Percentiles rank a stretch among this genome's conserved stretches.
phyloP scores from a whole-genome alignment of 2,329 filamentous ascomycete genomes.

The Hypocreales sp. region DNA sequence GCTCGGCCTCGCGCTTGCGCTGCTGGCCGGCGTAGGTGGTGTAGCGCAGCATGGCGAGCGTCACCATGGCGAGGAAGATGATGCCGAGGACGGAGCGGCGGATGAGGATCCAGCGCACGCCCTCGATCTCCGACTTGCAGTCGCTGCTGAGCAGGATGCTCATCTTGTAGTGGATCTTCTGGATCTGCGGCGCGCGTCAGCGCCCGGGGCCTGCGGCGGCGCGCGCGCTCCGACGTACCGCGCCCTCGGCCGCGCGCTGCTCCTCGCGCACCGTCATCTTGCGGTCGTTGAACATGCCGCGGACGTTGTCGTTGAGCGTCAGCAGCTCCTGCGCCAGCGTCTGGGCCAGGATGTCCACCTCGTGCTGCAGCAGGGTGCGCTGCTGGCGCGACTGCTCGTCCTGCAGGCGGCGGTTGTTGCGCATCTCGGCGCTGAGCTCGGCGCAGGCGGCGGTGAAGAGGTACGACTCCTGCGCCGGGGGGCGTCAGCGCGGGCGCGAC shows the following conservation, averaged over 20 bases:
- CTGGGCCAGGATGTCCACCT: slow-evolving; percentile 85
- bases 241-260: slow-evolving; percentile 70
- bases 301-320: slow-evolving; percentile 77
- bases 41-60: slow-evolving; percentile 43
- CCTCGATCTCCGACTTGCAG: slow-evolving; percentile 81
- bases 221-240: too few species aligned
- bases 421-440: slow-evolving; percentile 77
- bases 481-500: too few species aligned
- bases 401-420: slow-evolving; percentile 57
- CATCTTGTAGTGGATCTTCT: slow-evolving; percentile 94
- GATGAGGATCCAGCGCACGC: slow-evolving; percentile 71
- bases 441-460: slow-evolving; percentile 88
- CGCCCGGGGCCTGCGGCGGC: too few species aligned
- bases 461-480: slow-evolving; percentile 70
- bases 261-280: slow-evolving; percentile 86
- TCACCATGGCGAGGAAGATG: slow-evolving; percentile 48
- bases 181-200: slow-evolving; percentile 55
- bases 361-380: slow-evolving; percentile 75
- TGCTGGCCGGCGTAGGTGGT: slow-evolving; percentile 38
- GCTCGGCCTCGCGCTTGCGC: slow-evolving; percentile 28
- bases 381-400: slow-evolving; percentile 74
- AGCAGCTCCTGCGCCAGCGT: slow-evolving; percentile 69
- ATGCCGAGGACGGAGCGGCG: slow-evolving; percentile 48
- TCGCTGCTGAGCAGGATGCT: slow-evolving; percentile 82
- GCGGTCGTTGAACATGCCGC: slow-evolving; percentile 89